These are phyloP conservation scores for Tolypocladium cylindrosporum DNA, from an alignment of 2,329 filamentous ascomycete genomes.

Conservation along the genomic window DNA sequence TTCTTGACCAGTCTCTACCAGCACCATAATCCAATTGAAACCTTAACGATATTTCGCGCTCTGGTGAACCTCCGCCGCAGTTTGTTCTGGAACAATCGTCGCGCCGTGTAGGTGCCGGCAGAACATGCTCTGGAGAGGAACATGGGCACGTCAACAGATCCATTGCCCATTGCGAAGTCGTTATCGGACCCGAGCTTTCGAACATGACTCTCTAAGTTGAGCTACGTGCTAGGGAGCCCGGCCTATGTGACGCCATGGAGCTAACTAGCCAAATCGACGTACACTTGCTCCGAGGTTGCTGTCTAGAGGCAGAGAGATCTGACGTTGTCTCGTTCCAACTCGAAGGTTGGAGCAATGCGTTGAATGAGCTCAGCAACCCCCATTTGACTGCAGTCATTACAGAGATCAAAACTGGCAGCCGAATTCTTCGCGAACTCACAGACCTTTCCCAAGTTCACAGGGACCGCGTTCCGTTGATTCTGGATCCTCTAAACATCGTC, in stretches of 20 bases:
- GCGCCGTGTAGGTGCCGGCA: background rate
- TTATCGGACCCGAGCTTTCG: background rate
- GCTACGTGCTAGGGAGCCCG: constrained; percentile 5
- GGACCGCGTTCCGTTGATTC: constrained; percentile 36
- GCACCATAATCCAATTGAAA: background rate
- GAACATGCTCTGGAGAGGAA: background rate
- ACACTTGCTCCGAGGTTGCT: constrained; percentile 41
- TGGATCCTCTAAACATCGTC: constrained; percentile 45
- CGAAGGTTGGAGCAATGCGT: constrained; percentile 34
- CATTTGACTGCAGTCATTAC: constrained; percentile 37
- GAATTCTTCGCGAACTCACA: constrained; percentile 42
- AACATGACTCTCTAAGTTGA: background rate
- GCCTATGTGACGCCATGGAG: constrained; percentile 14
- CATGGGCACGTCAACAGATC: background rate
- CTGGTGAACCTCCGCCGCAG: background rate
- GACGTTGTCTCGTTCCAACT: constrained; percentile 37
- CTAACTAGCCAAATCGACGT: constrained; percentile 16
- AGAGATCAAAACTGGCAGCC: constrained; percentile 33
- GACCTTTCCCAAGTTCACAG: constrained; percentile 43
- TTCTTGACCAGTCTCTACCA: background rate
- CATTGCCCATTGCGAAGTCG: background rate
- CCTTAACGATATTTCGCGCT: background rate
- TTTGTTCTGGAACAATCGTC: background rate
- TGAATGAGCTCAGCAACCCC: constrained; percentile 33
- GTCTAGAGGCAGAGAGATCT: constrained; percentile 41